Base-by-base conservation (phyloP, 2,329 filamentous ascomycete genomes). In the Penicillium sp. region DNA sequence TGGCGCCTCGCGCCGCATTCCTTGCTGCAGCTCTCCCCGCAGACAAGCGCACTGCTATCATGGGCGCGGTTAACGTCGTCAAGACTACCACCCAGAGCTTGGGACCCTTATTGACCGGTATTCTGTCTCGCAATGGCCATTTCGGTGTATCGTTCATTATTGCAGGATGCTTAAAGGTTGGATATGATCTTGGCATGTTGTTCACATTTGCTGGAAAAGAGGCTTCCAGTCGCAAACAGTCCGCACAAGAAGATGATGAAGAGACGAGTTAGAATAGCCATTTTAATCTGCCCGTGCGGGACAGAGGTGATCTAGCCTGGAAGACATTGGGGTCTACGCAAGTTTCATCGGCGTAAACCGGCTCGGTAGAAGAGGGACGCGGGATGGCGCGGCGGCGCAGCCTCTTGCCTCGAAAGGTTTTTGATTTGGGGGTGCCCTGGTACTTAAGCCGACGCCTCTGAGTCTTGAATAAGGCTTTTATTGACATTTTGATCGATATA, bases 41-140 rank as follows among this genome's bases (percentile, higher is more conserved):
- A 0, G 72, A 76, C 2, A 86, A 89, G 65, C 77, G 87, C 1
- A 89, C 86, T 0, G 83, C 84, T 0, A 80, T 88, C 10, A 84
- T 89, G 80, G 87, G 86, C 0, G 72, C 83, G 0, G 75, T 87
- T 3, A 88, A 88, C 54, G 80, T 86, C 0, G 79, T 85, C 25
- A 88, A 87, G 68, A 89, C 85, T 0, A 72, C 77, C 5, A 75
- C 78, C 4, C 80, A 84, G 63, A 84, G 80, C 49, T 61, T 80
- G 1, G 86, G 85, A 0, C 83, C 84, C 0, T 64, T 81, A 0
- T 71, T 86, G 14, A 87, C 85, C 0, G 87, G 86, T n/a, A 60
- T 82, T 0, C 61, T 89, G 37, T 81, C 82, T 0, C 75, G 76
- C 1, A 70, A 71, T 2, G 69, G 75, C 3, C 64, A 77, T 8